Base-by-base conservation (phyloP, 1,284 basidiomycete species). In the Pascua guehoae region DNA sequence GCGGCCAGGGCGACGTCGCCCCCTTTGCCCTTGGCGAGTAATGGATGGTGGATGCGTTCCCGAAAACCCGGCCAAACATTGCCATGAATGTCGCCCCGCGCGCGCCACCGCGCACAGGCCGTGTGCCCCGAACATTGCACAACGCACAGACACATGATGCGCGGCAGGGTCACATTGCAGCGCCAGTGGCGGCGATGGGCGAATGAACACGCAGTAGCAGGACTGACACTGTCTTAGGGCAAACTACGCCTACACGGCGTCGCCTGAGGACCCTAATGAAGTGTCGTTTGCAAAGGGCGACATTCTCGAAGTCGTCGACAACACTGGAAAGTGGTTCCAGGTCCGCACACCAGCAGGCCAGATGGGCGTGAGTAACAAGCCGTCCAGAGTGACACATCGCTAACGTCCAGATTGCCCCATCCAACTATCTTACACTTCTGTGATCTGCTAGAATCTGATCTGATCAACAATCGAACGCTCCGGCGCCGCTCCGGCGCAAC, bases 251-350 rank as follows among this genome's bases (percentile, higher is more conserved):
- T 93, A 98, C 80, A 85, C 85, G 57, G 95, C 94, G 38, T 91
- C 88, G 10, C 82, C 89, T 16, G 93, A 98, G 63, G 95, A 98
- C 77, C 91, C 94, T 10, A 96, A 91, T 70, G 96, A 98, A 79
- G 89, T 98, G 50, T 90, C 89, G 47, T 98, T 98, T 76, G 74
- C 81, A 56, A 98, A 98, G 76, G 92, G 92, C 52, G 95, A 98
- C 72, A 82, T 93, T 44, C 83, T 98, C 63, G 93, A 98, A 58
- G 90, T 98, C 62, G 78, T 95, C 52, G 96, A 98, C 79, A 94
- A 91, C 75, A 70, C 68, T n/a, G 91, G 91, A 53, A 93, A 93
- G 76, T 94, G 91, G 91, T 98, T 91, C 91, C 91, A 95, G 75
- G 92, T 92, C 47, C 86, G 82, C 69, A 97, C 90, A 75, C 73